These are phyloP conservation scores for Cercophora newfieldiana DNA, from an alignment of 495 filamentous ascomycete genomes.

Conservation along the genomic window DNA sequence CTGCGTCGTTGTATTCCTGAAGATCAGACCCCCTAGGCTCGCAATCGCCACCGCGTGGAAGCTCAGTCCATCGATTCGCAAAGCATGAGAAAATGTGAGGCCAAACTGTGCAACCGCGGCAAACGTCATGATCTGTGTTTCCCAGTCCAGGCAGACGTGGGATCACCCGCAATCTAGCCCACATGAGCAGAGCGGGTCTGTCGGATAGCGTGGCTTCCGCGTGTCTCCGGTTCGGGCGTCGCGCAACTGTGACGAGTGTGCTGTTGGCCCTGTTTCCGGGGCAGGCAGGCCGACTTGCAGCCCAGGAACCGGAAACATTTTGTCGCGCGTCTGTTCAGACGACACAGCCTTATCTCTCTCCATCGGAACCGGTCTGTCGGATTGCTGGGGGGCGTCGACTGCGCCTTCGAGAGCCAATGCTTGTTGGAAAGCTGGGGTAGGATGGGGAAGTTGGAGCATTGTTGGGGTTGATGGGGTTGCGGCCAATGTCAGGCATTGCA, in stretches of 20 bases:
- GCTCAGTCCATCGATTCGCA: neutral
- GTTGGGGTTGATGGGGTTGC: neutral
- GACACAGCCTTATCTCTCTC: neutral
- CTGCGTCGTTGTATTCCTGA: neutral
- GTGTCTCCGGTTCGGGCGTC: neutral
- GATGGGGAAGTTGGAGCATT: neutral
- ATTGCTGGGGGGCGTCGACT: neutral
- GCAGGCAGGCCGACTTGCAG: neutral
- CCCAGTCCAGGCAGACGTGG: neutral
- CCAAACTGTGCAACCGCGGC: neutral
- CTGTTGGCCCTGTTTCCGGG: neutral
- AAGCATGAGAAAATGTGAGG: neutral
- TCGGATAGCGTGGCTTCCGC: neutral
- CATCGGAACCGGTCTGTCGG: conserved; percentile 15
- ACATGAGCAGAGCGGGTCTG: neutral
- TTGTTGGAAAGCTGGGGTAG: neutral
- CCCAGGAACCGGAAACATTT: neutral
- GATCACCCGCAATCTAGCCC: neutral
- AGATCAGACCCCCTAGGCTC: no score
- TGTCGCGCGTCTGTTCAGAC: neutral
- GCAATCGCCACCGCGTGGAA: neutral
- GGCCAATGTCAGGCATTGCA: conserved; percentile 1
- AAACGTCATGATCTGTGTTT: neutral
- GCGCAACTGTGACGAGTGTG: neutral
- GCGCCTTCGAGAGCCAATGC: conserved; percentile 7